Base-by-base conservation (phyloP, 306 rosid species). In the Alnus rubra region DNA sequence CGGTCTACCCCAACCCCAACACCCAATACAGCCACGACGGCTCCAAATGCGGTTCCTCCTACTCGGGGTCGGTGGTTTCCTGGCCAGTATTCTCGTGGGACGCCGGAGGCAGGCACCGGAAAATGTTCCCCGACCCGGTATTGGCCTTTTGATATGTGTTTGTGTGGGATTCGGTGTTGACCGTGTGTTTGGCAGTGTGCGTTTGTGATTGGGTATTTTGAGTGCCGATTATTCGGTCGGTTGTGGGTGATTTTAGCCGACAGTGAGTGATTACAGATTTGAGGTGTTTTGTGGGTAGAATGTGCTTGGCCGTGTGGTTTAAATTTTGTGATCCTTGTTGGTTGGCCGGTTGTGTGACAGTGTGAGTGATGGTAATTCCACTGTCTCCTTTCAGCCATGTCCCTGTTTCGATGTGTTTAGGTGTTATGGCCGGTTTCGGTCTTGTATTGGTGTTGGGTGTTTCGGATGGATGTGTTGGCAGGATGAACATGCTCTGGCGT, bases 21-120 rank as follows among this genome's bases (percentile, higher is more conserved):
- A 23, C 28, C 28, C 28, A 85, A 78, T 95, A 98, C 0, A 94
- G 94, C 98, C 98, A 95, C 0, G 92, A 70, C 0, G 98, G 98
- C n/a, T 95, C 98, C 87, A 92, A 51, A 39, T 82, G 81, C 3
- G 94, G 92, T 49, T 95, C 98, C 37, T 92, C 98, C 76, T 95
- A 98, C 30, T 95, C 98, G 0, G 97, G 95, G 79, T 94, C 98
- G 16, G 86, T 79, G 49, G 81, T 65, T 62, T 91, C 98, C 50
- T 91, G 94, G 1, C 98, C 98, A 0, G 97, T 90, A 49, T 91
- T 93, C 80, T 95, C 98, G 31, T 92, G 97, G 0, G 89, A 82
- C 1, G 92, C 93, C 13, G 98, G 98, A 1, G 98, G 98, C 74
- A 95, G 77, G 78, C 90, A 90, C 68, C 98, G 92, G 79, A 95